Percentiles rank a stretch among this genome's conserved stretches.
phyloP scores from a whole-genome alignment of 495 filamentous ascomycete genomes.

The Lepraria neglecta region DNA sequence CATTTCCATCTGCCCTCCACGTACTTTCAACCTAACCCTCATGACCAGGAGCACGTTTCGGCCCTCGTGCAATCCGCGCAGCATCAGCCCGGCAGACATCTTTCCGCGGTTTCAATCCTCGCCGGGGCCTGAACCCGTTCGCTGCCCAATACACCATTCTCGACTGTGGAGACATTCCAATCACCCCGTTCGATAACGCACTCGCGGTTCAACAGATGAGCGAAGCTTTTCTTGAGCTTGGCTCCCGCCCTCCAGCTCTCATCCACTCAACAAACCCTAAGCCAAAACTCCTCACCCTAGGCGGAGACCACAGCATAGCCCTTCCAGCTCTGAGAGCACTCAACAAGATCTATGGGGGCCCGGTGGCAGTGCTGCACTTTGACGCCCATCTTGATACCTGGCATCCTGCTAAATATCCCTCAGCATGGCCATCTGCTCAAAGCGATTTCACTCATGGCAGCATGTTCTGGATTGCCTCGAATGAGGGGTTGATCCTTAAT shows the following conservation, averaged over 20 bases:
- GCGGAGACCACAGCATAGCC: conserved; percentile 75
- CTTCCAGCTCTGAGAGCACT: conserved; percentile 69
- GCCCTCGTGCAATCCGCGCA: conserved; percentile 73
- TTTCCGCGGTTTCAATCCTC: conserved; percentile 70
- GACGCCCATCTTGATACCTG: conserved; percentile 80
- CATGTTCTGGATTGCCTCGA: conserved; percentile 78
- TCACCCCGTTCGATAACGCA: conserved; percentile 70
- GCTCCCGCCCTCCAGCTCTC: conserved; percentile 41
- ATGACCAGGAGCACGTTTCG: conserved; percentile 64
- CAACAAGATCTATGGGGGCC: conserved; percentile 60
- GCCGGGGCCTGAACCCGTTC: conserved; percentile 73
- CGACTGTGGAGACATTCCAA: conserved; percentile 79
- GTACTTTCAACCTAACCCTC: conserved; percentile 34
- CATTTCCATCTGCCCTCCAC: too few relatives aligned
- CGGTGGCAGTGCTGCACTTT: conserved; percentile 76
- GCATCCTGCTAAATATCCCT: conserved; percentile 72
- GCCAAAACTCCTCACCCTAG: conserved; percentile 69
- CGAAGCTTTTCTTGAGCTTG: conserved; percentile 62
- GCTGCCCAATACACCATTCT: conserved; percentile 63
- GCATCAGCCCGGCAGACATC: conserved; percentile 67
- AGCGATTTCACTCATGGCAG: conserved; percentile 73
- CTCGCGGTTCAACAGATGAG: conserved; percentile 73
- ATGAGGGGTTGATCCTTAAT: conserved; percentile 66
- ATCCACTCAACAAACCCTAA: conserved; percentile 34
- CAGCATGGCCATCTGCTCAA: conserved; percentile 63